These are phyloP conservation scores for Pleurotus eryngii DNA, from an alignment of 768 basidiomycete species.

Conservation along the genomic window DNA sequence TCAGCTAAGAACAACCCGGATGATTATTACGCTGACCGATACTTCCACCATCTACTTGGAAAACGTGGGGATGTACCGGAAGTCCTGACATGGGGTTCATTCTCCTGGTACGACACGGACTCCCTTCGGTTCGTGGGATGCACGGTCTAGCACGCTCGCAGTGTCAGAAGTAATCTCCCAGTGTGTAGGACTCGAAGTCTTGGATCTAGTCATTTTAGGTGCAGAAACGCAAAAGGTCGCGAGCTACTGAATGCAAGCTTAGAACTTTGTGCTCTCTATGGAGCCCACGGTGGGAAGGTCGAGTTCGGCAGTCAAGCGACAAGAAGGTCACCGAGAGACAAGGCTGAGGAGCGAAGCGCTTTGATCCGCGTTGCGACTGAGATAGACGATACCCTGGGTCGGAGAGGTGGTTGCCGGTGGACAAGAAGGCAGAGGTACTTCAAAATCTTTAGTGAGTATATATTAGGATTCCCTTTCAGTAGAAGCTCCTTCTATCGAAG, in stretches of 20 bases:
- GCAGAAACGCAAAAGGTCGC: too few species aligned
- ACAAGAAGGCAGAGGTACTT: neutral
- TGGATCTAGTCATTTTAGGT: constrained; percentile 3
- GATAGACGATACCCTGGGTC: neutral
- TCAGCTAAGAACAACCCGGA: neutral
- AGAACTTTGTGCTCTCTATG: neutral
- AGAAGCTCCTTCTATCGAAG: neutral
- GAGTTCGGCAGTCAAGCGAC: neutral
- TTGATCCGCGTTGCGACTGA: neutral
- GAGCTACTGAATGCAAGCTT: neutral
- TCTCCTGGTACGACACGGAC: neutral
- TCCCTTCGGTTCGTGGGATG: too few species aligned
- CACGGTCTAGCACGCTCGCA: neutral
- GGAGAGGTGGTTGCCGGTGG: neutral
- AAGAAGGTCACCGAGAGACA: neutral
- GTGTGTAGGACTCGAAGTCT: constrained; percentile 1
- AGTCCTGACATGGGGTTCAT: neutral
- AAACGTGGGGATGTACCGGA: constrained; percentile 1
- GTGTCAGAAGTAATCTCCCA: neutral
- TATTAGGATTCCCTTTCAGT: neutral
- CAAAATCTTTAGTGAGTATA: neutral
- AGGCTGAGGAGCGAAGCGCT: neutral
- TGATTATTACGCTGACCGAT: neutral
- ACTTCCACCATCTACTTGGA: constrained; percentile 6
- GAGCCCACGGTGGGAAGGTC: neutral